These are phyloP conservation scores for Hibiscus tridactylites DNA, from an alignment of 345 rosid genomes.

Conservation along the genomic window DNA sequence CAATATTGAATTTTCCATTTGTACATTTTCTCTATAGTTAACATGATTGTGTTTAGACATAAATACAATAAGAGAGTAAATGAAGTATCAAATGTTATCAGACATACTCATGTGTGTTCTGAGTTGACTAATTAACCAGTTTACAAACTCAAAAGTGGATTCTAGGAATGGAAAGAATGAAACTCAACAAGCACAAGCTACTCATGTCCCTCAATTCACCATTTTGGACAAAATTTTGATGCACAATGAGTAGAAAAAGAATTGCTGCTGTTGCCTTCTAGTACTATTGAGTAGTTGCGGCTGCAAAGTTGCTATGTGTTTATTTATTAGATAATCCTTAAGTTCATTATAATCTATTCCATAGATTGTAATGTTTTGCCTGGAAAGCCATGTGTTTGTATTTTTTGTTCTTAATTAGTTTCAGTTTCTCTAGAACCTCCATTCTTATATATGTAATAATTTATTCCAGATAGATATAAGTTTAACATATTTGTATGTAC, in stretches of 20 bases:
- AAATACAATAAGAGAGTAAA: neutral
- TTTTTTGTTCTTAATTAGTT: neutral
- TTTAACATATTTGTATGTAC: conserved; percentile 16
- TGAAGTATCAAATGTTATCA: neutral
- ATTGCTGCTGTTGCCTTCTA: neutral
- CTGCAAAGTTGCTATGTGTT: neutral
- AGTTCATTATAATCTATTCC: neutral
- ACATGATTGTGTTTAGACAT: neutral
- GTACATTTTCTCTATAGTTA: neutral
- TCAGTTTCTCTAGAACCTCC: neutral
- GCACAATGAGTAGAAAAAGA: neutral
- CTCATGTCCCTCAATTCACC: neutral
- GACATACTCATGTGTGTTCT: neutral
- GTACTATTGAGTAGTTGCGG: neutral
- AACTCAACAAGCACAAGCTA: neutral
- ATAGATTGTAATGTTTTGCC: neutral
- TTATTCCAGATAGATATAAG: neutral
- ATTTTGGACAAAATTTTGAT: neutral
- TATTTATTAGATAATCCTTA: neutral
- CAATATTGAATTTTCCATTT: neutral
- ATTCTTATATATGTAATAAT: conserved; percentile 1
- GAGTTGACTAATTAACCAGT: neutral
- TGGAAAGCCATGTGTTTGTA: neutral
- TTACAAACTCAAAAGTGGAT: neutral
- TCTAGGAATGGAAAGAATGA: conserved; percentile 1